Base-by-base conservation (phyloP, 495 filamentous ascomycete genomes). In the Annulohypoxylon moriforme region DNA sequence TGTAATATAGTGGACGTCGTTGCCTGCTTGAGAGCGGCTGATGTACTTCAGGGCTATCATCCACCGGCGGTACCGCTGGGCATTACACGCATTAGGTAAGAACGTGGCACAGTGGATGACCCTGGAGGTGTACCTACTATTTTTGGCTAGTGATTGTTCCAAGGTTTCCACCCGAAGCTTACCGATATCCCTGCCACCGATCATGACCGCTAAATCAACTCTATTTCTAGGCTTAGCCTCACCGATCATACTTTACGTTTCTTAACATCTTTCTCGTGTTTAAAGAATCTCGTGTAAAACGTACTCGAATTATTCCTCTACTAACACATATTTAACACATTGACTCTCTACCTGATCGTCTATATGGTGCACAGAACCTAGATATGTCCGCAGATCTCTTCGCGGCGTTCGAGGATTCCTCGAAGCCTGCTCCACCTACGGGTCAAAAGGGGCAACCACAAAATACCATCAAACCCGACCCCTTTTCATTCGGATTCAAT, bases 361-460 rank as follows among this genome's bases (percentile, higher is more conserved):
- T 46, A 42, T 13, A 22, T 75, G 74, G 16, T 44, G 20, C 4
- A n/a, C 20, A 44, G 40, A n/a, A 44, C 40, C 4, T 44, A 44
- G 40, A 34, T 22, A 94, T 94, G 92, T 94, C 92, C 46, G 87
- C 90, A 56, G 92, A 93, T 71, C 85, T 94, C 36, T 88, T 92
- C 38, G 90, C 91, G 55, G 89, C 88, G 55, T 94, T 94, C 71
- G 90, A 89, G 67, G 81, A 79, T 65, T 60, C 76, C 60, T 53
- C 81, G 18, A 56, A 74, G 29, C 70, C 64, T 29, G 47, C 76
- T n/a, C 53, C 67, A 52, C 24, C 47, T n/a, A 52, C 77, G 60
- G 69, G 71, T n/a, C 74, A 75, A 29, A 52, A 78, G 64, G 71
- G 72, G 18, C 74, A 75, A 29, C 74, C 71, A 16, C 22, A 29